Conservation (phyloP, 177 flowering plant genomes). For the Vitis hybrid region DNA sequence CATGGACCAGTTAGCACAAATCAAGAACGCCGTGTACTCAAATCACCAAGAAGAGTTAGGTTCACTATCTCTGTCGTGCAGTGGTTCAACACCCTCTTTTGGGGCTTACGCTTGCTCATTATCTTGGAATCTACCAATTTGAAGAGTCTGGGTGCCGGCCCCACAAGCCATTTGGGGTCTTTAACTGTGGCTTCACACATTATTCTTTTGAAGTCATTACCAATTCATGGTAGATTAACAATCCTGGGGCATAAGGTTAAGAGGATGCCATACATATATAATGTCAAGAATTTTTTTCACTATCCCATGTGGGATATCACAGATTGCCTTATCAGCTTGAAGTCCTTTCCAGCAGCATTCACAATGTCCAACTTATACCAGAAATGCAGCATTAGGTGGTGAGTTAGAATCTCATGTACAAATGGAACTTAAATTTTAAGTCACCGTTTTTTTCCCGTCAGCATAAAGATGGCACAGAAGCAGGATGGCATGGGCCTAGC, state of each 20-base stretch:
- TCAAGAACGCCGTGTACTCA: constrained; percentile 67
- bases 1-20: not conserved
- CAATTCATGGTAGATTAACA: constrained; percentile 75
- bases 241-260: constrained; percentile 45
- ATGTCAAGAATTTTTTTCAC: too few species aligned
- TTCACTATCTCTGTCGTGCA: constrained; percentile 68
- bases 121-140: constrained; percentile 68
- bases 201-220: constrained; percentile 78
- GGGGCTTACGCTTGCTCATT: constrained; percentile 74
- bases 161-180: constrained; percentile 78
- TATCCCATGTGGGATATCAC: too few species aligned
- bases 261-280: too few species aligned
- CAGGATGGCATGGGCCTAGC: too few species aligned
- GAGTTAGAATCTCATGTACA: too few species aligned
- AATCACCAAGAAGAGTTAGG: constrained; percentile 78
- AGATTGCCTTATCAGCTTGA: constrained; percentile 59
- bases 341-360: constrained; percentile 65
- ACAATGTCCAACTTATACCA: constrained; percentile 71
- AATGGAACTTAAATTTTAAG: too few species aligned
- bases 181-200: constrained; percentile 71
- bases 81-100: constrained; percentile 66
- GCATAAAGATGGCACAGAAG: too few species aligned
- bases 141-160: constrained; percentile 67
- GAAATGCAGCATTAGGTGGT: not conserved
- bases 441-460: too few species aligned